Percentiles rank a stretch among this genome's conserved stretches.
These are phyloP conservation scores for Candida coquimbonensis DNA, from an alignment of 805 yeast species.

Conservation along the genomic window DNA sequence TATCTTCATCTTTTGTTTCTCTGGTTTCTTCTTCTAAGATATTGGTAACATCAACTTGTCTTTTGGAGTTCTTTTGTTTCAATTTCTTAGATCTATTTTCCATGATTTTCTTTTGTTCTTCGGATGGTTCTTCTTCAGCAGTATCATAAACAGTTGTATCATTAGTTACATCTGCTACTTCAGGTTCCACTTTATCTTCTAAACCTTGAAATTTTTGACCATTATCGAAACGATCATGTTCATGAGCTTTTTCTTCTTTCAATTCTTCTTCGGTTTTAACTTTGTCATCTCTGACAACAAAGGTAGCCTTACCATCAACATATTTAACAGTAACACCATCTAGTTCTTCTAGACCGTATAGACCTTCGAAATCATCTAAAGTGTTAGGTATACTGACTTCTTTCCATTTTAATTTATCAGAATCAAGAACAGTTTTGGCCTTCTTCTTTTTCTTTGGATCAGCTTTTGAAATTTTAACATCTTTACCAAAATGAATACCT, in stretches of 20 bases:
- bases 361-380: conserved; percentile 81
- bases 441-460: background rate
- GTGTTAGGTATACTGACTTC: conserved; percentile 77
- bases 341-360: conserved; percentile 87
- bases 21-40: background rate
- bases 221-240: background rate
- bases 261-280: conserved; percentile 17
- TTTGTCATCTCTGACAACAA: conserved; percentile 35
- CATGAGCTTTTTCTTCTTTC: conserved; percentile 14
- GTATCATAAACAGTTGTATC: background rate
- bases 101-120: background rate
- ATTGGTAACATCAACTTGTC: background rate
- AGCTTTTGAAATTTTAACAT: background rate
- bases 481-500: conserved; percentile 4
- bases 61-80: conserved; percentile 9
- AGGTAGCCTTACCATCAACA: conserved; percentile 60
- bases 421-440: conserved; percentile 30
- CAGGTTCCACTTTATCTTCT: conserved; percentile 12
- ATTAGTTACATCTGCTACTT: conserved; percentile 13
- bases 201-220: conserved; percentile 18
- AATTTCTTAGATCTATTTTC: conserved; percentile 14
- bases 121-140: background rate
- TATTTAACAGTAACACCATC: conserved; percentile 86
- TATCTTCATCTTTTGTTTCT: conserved; percentile 9
- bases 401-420: conserved; percentile 65